Evolutionary conservation across 2,329 filamentous ascomycete species (phyloP), one percentile per base, ranked within the genome.

Genomic region (Fusarium odoratissimum): DNA sequence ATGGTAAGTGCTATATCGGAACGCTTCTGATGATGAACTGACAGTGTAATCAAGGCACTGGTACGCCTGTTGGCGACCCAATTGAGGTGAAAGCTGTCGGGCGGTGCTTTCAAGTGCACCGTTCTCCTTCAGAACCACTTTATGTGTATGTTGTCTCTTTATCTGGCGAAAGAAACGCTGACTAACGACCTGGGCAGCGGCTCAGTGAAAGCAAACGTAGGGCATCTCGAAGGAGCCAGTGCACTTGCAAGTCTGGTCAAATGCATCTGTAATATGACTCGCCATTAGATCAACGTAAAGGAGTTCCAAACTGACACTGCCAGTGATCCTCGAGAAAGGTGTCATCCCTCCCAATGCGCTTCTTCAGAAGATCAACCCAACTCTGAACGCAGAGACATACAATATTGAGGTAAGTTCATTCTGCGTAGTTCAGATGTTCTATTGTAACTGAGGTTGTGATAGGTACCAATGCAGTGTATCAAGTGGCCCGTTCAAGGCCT

Each of bases 301-400:
- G 8, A 14, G 21, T 11, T 11, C 3, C 2, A 35, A 7, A 10
- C 40, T 46, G 21, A 60, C 17, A 8, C 1, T 12, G 2, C 0
- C 4, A 66, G 64, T 66, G 31, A 64, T 66, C 3, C 38, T 66
- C 3, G 64, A 67, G 45, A 67, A 45, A 37, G 64, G 59, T 5
- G 21, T 67, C 6, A 67, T 67, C 3, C 51, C 38, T 13, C 60
- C 64, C 6, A 63, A 64, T 8, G 51, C 64, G 1, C 44, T 67
- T 0, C 17, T 67, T 17, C 16, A 52, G 10, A 64, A 41, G 13
- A 44, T 58, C 0, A 67, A 67, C 11, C 51, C 60, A 19, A 31
- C 38, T 4, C 33, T 67, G 0, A n/a, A 52, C 2, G 21, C 33
- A 0, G 37, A 58, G 0, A 25, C 12, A 13, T 51, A 51, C 13